These are phyloP conservation scores for Favolaschia claudopus DNA, from an alignment of 768 basidiomycete genomes.

Conservation along the genomic window DNA sequence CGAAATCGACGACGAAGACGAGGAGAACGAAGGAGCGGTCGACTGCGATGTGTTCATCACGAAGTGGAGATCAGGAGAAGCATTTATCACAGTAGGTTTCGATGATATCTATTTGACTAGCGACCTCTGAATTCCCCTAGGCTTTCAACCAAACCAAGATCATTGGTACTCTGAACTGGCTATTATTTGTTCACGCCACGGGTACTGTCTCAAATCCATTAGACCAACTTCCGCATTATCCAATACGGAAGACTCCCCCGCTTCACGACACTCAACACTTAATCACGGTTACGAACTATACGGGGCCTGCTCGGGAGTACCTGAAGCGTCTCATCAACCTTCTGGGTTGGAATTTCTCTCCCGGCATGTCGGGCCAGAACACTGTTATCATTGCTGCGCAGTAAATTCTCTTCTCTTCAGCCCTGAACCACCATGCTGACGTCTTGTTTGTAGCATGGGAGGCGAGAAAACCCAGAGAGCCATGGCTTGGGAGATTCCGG, in stretches of 20 bases:
- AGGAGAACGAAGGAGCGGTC: conserved; percentile 50
- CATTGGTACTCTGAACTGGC: conserved; percentile 84
- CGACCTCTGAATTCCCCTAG: conserved; percentile 42
- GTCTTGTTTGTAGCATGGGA: conserved; percentile 40
- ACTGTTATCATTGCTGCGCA: conserved; percentile 85
- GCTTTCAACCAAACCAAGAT: conserved; percentile 64
- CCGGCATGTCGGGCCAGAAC: conserved; percentile 80
- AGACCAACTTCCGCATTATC: conserved; percentile 86
- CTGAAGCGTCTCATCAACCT: conserved; percentile 80
- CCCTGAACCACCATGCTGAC: background rate
- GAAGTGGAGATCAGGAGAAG: conserved; percentile 68
- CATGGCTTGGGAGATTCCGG: conserved; percentile 79
- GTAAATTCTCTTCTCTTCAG: conserved; percentile 54
- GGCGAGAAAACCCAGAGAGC: conserved; percentile 78
- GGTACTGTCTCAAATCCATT: conserved; percentile 68
- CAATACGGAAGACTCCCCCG: conserved; percentile 62
- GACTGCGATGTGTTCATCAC: conserved; percentile 81
- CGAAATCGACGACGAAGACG: conserved; percentile 35
- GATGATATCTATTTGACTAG: background rate
- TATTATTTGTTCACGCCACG: conserved; percentile 78
- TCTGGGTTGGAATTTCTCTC: conserved; percentile 84
- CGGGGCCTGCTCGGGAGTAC: conserved; percentile 86
- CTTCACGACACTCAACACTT: conserved; percentile 49
- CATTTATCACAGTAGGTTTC: conserved; percentile 72
- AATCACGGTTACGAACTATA: conserved; percentile 90